Conservation (phyloP, 169 alveolate genomes). For the Pseudocohnilembus persalinus region DNA sequence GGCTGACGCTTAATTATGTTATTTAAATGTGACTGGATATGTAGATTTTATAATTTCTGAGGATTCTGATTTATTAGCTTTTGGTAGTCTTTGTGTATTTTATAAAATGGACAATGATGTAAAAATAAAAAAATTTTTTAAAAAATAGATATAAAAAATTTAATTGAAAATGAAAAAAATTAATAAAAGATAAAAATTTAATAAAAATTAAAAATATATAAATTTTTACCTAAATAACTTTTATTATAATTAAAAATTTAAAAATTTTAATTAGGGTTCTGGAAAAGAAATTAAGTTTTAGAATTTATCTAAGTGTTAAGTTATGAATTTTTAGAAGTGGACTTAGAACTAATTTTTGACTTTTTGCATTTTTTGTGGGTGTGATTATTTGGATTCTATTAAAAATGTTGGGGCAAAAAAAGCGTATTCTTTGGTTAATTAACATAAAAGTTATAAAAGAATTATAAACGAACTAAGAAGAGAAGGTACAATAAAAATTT, state of each 20-base stretch:
- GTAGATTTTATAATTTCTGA: slow-evolving; percentile 83
- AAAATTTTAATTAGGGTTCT: slow-evolving; percentile 32
- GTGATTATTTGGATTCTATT: slow-evolving; percentile 78
- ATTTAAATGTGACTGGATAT: slow-evolving; percentile 60
- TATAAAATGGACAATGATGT: slow-evolving; percentile 64
- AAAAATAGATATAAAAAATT: too few relatives aligned
- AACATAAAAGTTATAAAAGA: not conserved
- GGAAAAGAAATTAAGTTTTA: slow-evolving; percentile 70
- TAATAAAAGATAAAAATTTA: too few relatives aligned
- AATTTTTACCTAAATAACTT: too few relatives aligned
- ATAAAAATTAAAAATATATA: too few relatives aligned
- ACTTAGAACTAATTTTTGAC: slow-evolving; percentile 64
- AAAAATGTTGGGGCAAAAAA: slow-evolving; percentile 43
- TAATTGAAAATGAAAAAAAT: too few relatives aligned
- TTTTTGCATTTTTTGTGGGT: slow-evolving; percentile 79
- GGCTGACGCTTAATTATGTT: slow-evolving; percentile 90
- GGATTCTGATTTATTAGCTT: slow-evolving; percentile 87
- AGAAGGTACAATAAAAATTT: not conserved
- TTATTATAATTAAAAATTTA: slow-evolving; percentile 2
- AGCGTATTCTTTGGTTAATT: not conserved
- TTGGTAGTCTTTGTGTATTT: slow-evolving; percentile 77
- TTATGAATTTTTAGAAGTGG: slow-evolving; percentile 54
- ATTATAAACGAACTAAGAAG: not conserved
- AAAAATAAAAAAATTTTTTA: not conserved
- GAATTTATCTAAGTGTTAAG: slow-evolving; percentile 53